These are phyloP conservation scores for Oxytropis ochrocephala DNA, from an alignment of 306 rosid species.

Conservation along the genomic window DNA sequence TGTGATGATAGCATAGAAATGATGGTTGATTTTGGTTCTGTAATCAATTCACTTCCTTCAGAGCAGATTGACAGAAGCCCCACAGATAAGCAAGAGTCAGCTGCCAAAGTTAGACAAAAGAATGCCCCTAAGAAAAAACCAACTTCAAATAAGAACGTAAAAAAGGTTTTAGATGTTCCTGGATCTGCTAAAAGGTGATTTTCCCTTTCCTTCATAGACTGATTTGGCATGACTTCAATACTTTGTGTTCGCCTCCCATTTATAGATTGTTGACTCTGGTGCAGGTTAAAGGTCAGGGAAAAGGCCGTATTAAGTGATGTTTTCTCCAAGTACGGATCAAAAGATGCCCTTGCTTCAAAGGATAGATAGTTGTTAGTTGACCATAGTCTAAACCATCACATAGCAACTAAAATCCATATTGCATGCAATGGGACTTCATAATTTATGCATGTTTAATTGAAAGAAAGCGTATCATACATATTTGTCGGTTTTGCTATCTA, in stretches of 20 bases:
- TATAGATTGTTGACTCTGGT: conserved; percentile 13
- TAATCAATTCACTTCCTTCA: conserved; percentile 18
- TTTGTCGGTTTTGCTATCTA: no score
- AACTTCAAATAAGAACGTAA: conserved; percentile 33
- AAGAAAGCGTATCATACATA: no score
- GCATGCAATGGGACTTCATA: not conserved
- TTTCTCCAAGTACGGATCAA: conserved; percentile 69
- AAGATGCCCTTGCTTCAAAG: conserved; percentile 36
- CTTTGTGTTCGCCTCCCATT: not conserved
- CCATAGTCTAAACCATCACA: not conserved
- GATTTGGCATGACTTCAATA: not conserved
- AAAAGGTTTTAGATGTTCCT: conserved; percentile 34
- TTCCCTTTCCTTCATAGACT: not conserved
- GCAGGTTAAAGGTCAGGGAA: conserved; percentile 84
- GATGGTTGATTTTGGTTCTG: conserved; percentile 22
- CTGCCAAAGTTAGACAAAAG: conserved; percentile 30
- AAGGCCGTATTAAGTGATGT: conserved; percentile 72
- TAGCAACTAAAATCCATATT: not conserved
- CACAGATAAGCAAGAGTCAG: conserved; percentile 24
- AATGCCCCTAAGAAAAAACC: conserved; percentile 30
- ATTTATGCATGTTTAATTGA: not conserved
- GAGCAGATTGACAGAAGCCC: conserved; percentile 25
- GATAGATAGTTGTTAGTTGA: not conserved
- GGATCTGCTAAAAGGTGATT: conserved; percentile 74
- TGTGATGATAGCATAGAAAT: conserved; percentile 22